phyloP scores from a whole-genome alignment of 306 rosid genomes.

The Clitoria ternatea region DNA sequence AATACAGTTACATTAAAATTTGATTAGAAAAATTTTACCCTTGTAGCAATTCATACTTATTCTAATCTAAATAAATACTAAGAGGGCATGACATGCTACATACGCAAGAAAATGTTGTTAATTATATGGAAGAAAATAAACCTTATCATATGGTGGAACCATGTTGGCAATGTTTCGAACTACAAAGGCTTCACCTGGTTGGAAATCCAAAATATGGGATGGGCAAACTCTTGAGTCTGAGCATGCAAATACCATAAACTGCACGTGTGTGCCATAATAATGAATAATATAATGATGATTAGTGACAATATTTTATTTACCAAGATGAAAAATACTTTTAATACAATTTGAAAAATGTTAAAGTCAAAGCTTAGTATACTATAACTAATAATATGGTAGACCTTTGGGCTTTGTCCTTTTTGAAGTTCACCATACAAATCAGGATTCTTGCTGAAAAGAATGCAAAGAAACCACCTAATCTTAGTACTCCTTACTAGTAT shows the following conservation, averaged over 20 bases:
- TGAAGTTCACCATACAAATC: constrained; percentile 65
- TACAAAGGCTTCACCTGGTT: constrained; percentile 93
- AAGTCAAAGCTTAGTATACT: background rate
- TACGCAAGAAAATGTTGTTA: no score
- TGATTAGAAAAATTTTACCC: no score
- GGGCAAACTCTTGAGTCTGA: constrained; percentile 98
- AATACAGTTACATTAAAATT: no score
- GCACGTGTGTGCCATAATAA: constrained; percentile 21
- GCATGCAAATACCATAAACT: constrained; percentile 97
- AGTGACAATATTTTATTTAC: background rate
- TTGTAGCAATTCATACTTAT: no score
- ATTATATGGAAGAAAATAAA: no score
- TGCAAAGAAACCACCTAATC: background rate
- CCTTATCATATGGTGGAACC: constrained; percentile 95
- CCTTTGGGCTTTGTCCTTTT: constrained; percentile 91
- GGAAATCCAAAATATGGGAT: constrained; percentile 81
- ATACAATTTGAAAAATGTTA: background rate
- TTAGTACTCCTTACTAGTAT: constrained; percentile 6
- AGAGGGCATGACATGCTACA: no score
- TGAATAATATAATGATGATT: background rate
- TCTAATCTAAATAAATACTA: no score
- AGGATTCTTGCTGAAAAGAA: constrained; percentile 62
- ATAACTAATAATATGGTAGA: constrained; percentile 13
- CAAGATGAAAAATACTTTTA: background rate
- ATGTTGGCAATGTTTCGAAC: constrained; percentile 96